Evolutionary conservation across 768 basidiomycete species (phyloP), one percentile per base, ranked within the genome.

Genomic region (Trametes cinnabarina): DNA sequence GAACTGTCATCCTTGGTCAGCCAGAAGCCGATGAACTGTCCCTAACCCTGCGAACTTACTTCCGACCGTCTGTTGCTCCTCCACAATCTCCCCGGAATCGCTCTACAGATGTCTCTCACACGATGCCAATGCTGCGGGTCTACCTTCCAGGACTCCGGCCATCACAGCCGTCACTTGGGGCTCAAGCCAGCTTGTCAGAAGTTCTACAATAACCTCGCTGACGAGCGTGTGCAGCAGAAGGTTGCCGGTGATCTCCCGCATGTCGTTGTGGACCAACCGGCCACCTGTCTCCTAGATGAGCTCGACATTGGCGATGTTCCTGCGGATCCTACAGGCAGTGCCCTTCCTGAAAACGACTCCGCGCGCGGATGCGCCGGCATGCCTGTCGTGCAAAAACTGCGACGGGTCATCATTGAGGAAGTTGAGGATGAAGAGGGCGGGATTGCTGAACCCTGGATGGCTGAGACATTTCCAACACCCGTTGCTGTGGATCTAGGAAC

Each of bases 351-450:
- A 15, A 32, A n/a, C n/a, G n/a, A n/a, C n/a, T n/a, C n/a, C n/a
- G n/a, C n/a, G n/a, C n/a, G n/a, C n/a, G n/a, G n/a, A n/a, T n/a
- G n/a, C n/a, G n/a, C n/a, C n/a, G 10, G 4, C 32, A 34, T n/a
- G 47, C 47, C 32, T 6, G 25, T 9, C 15, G 34, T n/a, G 10
- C 17, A 20, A 25, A 48, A 55, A 11, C 54, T 35, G 3, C 46
- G 43, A 15, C 32, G 43, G 7, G 56, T 57, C 10, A 57, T 49
- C 3, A 47, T 64, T 2, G 65, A 66, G 34, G 65, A 64, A 5
- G 50, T 58, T 0, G 58, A 61, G 19, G 63, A 65, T 37, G 54
- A 55, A 30, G 51, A 59, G 17, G 2, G 2, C 26, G 42, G 49
- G 19, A 5, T 5, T 32, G 11, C 5, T 32, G 52, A 52, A 40